Evolutionary conservation across 805 yeast species (phyloP).

Genomic region (Kazachstania psychrophila): DNA sequence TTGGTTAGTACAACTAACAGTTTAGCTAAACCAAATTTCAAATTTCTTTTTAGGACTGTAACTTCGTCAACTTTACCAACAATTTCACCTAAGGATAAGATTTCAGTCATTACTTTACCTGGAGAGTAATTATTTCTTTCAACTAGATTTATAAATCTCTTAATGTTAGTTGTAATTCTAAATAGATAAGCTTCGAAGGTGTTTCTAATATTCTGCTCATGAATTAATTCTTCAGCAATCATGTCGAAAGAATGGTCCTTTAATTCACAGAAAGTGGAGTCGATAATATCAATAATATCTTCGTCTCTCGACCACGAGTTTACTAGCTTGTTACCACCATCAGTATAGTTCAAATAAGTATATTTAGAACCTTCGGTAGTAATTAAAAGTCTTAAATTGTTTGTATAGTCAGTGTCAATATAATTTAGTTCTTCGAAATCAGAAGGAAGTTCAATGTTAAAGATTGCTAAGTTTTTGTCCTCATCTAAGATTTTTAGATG

Average conservation of each 20-base stretch:
- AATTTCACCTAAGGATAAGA: slow-evolving; percentile 8
- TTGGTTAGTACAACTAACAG: slow-evolving; percentile 34
- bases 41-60: slow-evolving; percentile 10
- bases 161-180: slow-evolving; percentile 19
- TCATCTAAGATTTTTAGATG: slow-evolving; percentile 12
- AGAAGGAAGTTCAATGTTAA: slow-evolving; percentile 12
- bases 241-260: slow-evolving; percentile 11
- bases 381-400: slow-evolving; percentile 8
- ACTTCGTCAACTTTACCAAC: slow-evolving; percentile 12
- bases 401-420: slow-evolving; percentile 13
- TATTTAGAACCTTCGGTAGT: slow-evolving; percentile 10
- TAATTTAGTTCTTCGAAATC: slow-evolving; percentile 11
- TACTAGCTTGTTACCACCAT: slow-evolving; percentile 14
- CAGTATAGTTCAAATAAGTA: slow-evolving; percentile 13
- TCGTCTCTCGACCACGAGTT: slow-evolving; percentile 38
- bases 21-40: slow-evolving; percentile 41
- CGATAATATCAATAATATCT: slow-evolving; percentile 32
- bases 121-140: slow-evolving; percentile 14
- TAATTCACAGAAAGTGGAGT: slow-evolving; percentile 22
- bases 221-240: slow-evolving; percentile 14
- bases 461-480: slow-evolving; percentile 10
- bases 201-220: slow-evolving; percentile 11
- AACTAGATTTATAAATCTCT: slow-evolving; percentile 13
- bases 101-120: slow-evolving; percentile 14
- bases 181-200: slow-evolving; percentile 20